phyloP scores from a whole-genome alignment of 768 basidiomycete species.

The Megacollybia marginata region DNA sequence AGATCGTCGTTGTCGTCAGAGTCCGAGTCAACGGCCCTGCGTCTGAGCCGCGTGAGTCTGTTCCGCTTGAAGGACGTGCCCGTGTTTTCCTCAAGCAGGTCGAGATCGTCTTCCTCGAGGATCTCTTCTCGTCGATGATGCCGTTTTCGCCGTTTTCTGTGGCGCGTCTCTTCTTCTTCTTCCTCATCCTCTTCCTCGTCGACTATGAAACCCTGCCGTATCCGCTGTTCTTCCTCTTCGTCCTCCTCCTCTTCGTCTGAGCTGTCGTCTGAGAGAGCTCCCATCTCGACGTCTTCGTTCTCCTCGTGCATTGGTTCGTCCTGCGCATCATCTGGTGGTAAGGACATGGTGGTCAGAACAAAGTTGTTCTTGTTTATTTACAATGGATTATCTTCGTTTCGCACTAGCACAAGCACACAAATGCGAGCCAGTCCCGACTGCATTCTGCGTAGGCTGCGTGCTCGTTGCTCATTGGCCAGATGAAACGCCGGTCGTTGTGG shows the following conservation, averaged over 20 bases:
- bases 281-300: slow-evolving; percentile 50
- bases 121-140: slow-evolving; percentile 60
- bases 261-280: slow-evolving; percentile 65
- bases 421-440: slow-evolving; percentile 62
- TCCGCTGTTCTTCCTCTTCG: slow-evolving; percentile 73
- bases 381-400: slow-evolving; percentile 39
- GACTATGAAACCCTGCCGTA: slow-evolving; percentile 89
- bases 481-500: slow-evolving; percentile 44
- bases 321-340: slow-evolving; percentile 34
- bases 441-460: slow-evolving; percentile 90
- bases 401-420: slow-evolving; percentile 69
- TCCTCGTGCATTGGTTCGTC: slow-evolving; percentile 64
- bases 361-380: slow-evolving; percentile 1
- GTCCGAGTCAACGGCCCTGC: slow-evolving; percentile 14
- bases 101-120: slow-evolving; percentile 92
- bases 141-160: slow-evolving; percentile 59
- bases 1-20: slow-evolving; percentile 50
- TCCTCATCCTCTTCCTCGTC: slow-evolving; percentile 86
- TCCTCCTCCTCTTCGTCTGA: slow-evolving; percentile 90
- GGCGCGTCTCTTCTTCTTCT: slow-evolving; percentile 57
- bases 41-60: slow-evolving; percentile 63
- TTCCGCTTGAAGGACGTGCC: slow-evolving; percentile 61
- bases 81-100: slow-evolving; percentile 83
- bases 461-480: slow-evolving; percentile 44
- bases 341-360: slow-evolving; percentile 42